phyloP scores from a whole-genome alignment of 345 rosid species.

The Laguncularia racemosa region DNA sequence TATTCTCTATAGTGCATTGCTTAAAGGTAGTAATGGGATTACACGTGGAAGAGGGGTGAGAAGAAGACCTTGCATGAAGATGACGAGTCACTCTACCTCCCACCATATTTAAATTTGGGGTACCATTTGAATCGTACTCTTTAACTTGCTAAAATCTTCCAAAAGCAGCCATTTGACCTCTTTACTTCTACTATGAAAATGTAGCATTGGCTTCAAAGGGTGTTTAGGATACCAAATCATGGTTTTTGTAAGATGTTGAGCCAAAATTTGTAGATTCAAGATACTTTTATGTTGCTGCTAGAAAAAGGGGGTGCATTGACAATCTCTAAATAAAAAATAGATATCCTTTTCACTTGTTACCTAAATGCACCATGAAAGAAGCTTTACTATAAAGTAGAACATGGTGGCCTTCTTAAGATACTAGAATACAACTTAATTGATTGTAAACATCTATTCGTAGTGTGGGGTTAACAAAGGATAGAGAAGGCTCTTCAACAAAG shows the following conservation, averaged over 20 bases:
- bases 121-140: slow-evolving; percentile 34
- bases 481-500: slow-evolving; percentile 43
- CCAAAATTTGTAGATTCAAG: slow-evolving; percentile 89
- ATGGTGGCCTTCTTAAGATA: slow-evolving; percentile 96
- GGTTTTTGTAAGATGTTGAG: slow-evolving; percentile 53
- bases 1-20: too few relatives aligned
- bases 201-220: slow-evolving; percentile 92
- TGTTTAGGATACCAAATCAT: slow-evolving; percentile 73
- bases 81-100: slow-evolving; percentile 49
- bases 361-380: slow-evolving; percentile 53
- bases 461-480: slow-evolving; percentile 59
- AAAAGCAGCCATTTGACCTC: slow-evolving; percentile 52
- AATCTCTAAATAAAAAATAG: slow-evolving; percentile 64
- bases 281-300: slow-evolving; percentile 72
- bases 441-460: slow-evolving; percentile 58
- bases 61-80: slow-evolving; percentile 20
- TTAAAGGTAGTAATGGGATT: too few relatives aligned
- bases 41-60: slow-evolving; percentile 17
- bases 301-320: slow-evolving; percentile 85
- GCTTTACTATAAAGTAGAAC: slow-evolving; percentile 60
- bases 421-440: slow-evolving; percentile 70
- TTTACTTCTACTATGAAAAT: slow-evolving; percentile 83
- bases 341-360: slow-evolving; percentile 59
- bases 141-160: slow-evolving; percentile 42
- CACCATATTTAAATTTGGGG: slow-evolving; percentile 84